Conservation (phyloP, 1,284 basidiomycete genomes). For the Apiotrichum sp. region DNA sequence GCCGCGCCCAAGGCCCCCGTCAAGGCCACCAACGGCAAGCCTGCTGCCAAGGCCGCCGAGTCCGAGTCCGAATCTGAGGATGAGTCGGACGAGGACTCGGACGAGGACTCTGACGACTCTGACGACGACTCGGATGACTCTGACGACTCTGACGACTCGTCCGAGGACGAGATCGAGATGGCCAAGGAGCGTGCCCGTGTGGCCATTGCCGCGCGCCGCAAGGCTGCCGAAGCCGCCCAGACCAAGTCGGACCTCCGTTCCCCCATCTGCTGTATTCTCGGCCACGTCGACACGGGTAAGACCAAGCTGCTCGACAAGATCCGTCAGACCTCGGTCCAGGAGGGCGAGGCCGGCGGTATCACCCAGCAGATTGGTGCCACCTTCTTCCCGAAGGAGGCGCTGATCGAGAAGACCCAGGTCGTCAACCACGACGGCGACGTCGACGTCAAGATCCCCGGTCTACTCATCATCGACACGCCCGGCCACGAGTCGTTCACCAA, state of each 20-base stretch:
- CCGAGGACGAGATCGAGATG: slow-evolving; percentile 63
- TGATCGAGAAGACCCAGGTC: slow-evolving; percentile 85
- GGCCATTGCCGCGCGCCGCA: slow-evolving; percentile 71
- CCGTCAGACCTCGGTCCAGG: slow-evolving; percentile 99
- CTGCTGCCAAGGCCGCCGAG: slow-evolving; percentile 9
- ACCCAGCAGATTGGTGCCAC: slow-evolving; percentile 99
- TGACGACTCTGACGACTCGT: slow-evolving; percentile 50
- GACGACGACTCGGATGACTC: slow-evolving; percentile 41
- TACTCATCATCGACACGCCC: slow-evolving; percentile 96
- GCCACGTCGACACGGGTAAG: slow-evolving; percentile 99
- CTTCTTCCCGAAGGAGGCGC: slow-evolving; percentile 97
- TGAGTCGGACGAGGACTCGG: slow-evolving; percentile 49
- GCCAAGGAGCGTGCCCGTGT: slow-evolving; percentile 77
- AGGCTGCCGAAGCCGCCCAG: slow-evolving; percentile 78
- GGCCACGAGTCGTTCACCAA: slow-evolving; percentile 99
- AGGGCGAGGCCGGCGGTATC: slow-evolving; percentile 99
- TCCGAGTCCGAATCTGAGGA: slow-evolving; percentile 27
- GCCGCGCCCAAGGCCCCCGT: slow-evolving; percentile 13
- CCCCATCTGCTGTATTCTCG: slow-evolving; percentile 98
- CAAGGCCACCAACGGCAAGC: slow-evolving; percentile 2
- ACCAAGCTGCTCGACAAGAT: slow-evolving; percentile 99
- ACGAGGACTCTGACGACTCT: slow-evolving; percentile 47
- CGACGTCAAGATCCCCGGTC: slow-evolving; percentile 95
- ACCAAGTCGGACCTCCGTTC: slow-evolving; percentile 87
- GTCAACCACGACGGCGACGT: slow-evolving; percentile 78